Base-by-base conservation (phyloP, 78 protist species). In the Dictyostelium brefeldianum region DNA sequence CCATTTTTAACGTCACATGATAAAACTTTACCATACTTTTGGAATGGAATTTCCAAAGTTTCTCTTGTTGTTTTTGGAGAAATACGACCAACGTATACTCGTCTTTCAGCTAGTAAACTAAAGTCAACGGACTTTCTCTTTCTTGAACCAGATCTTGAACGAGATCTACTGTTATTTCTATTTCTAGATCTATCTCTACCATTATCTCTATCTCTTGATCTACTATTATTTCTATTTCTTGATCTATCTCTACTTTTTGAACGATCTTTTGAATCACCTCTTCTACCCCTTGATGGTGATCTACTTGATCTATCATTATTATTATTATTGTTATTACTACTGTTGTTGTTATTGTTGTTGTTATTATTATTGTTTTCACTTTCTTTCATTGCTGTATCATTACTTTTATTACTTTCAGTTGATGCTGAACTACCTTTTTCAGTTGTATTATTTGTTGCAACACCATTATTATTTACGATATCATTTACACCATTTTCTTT, bases 1-100 rank as follows among this genome's bases (percentile, higher is more conserved):
- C 90, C 90, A 71, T 20, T 18, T 54, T 83, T 83, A 27, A 83
- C 41, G 54, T 83, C 90, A 17, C 77, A 41, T 7, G 74, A 53
- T 67, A 84, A 31, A 57, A 84, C 46, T 59, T 57, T 74, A 47
- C 91, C 91, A 59, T 74, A 84, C n/a, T 74, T 84, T 20, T n/a
- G 56, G 51, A 84, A 84, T 18, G 50, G 4, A 17, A 54, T 67
- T 59, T 84, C 77, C 3, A 84, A 10, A 6, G 62, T 67, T 12
- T 71, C 46, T 50, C 27, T 54, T 2, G 65, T 25, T 5, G 91
- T 84, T 47, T 62, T 71, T 9, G 54, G 7, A 5, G 83, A 74
- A 77, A 84, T 74, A 18, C 50, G 43, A 57, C 91, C 91, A 27
- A 84, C 75, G 17, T 84, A 84, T 1, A 84, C 69, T 53, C 91